Evolutionary conservation across 306 rosid genomes (phyloP).

Genomic region (Cucumis cinereus): DNA sequence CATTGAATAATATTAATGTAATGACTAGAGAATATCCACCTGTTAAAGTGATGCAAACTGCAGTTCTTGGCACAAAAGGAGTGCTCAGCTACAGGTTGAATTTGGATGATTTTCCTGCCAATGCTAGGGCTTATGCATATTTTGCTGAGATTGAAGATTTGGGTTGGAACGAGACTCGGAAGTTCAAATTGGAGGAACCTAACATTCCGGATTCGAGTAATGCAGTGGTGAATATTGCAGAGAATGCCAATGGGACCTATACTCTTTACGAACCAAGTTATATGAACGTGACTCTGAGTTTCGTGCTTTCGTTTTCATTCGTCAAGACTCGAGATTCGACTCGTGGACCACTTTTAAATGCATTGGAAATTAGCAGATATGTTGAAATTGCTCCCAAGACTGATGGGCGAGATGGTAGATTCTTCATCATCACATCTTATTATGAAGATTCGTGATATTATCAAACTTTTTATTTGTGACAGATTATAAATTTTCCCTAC

Average conservation of each 20-base stretch:
- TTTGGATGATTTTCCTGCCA: conserved; percentile 72
- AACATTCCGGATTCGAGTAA: conserved; percentile 47
- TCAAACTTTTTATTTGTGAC: background rate
- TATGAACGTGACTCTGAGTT: conserved; percentile 75
- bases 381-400: conserved; percentile 49
- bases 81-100: conserved; percentile 59
- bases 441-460: background rate
- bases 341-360: conserved; percentile 74
- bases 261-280: conserved; percentile 95
- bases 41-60: conserved; percentile 77
- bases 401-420: conserved; percentile 57
- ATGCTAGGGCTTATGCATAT: conserved; percentile 81
- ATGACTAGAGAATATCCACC: conserved; percentile 73
- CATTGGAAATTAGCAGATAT: conserved; percentile 80
- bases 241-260: conserved; percentile 87
- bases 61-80: conserved; percentile 66
- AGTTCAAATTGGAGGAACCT: conserved; percentile 68
- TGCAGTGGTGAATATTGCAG: conserved; percentile 88
- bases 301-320: conserved; percentile 75
- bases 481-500: background rate
- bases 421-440: conserved; percentile 1
- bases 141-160: conserved; percentile 77
- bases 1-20: conserved; percentile 39
- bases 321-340: conserved; percentile 66
- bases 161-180: conserved; percentile 53